Conservation (phyloP, 208 protist genomes). For the Leishmania aethiopica region DNA sequence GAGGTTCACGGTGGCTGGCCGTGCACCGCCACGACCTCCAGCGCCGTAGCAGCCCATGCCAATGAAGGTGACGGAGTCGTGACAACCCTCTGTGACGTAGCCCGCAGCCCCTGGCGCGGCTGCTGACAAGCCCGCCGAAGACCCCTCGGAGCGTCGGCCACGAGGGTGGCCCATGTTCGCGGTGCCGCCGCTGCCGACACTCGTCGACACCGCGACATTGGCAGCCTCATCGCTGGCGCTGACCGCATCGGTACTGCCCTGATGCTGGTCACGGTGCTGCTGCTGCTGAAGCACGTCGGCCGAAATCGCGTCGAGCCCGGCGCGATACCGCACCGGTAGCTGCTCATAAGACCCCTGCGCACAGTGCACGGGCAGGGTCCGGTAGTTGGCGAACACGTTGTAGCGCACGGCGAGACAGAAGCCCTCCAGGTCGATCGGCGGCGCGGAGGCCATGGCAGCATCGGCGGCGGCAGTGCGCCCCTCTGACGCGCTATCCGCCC, state of each 20-base stretch:
- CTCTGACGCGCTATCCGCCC: neutral
- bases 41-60: constrained; percentile 24
- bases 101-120: neutral
- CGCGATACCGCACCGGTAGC: constrained; percentile 48
- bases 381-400: constrained; percentile 72
- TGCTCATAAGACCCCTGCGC: constrained; percentile 42
- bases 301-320: constrained; percentile 60
- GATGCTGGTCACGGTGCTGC: constrained; percentile 6
- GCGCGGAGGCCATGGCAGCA: neutral
- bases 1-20: constrained; percentile 4
- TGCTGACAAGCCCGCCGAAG: neutral
- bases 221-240: neutral
- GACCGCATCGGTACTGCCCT: neutral
- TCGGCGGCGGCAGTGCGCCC: neutral
- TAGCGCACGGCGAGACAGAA: constrained; percentile 11
- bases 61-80: constrained; percentile 19
- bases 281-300: constrained; percentile 24
- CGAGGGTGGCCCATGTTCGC: neutral
- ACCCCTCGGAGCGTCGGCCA: constrained; percentile 5
- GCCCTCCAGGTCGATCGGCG: constrained; percentile 8
- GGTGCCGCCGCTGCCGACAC: constrained; percentile 2
- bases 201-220: neutral
- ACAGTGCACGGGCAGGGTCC: constrained; percentile 43
- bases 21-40: neutral
- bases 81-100: neutral